Percentiles rank a stretch among this genome's conserved stretches.
Conservation (phyloP, 371 early-diverging fungal species). For the Mortierella sp. region DNA sequence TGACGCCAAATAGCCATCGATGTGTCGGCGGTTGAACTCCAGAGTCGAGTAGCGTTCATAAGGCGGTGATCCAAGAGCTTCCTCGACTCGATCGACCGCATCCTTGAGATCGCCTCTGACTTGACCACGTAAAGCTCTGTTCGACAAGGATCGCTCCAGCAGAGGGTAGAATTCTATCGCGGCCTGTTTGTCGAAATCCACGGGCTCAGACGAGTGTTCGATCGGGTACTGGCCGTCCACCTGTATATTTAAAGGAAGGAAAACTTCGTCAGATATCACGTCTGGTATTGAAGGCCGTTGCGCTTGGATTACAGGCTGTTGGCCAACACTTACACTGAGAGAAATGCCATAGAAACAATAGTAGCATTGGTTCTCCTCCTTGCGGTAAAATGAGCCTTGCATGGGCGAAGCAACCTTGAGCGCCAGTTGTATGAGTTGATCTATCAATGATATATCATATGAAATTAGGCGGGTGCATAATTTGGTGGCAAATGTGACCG, state of each 20-base stretch:
- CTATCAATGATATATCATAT: slow-evolving; percentile 11
- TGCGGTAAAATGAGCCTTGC: slow-evolving; percentile 54
- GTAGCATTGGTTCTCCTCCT: slow-evolving; percentile 75
- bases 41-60: slow-evolving; percentile 57
- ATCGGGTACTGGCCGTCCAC: slow-evolving; percentile 67
- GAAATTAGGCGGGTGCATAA: background rate
- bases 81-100: slow-evolving; percentile 69
- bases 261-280: background rate
- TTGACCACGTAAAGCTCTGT: slow-evolving; percentile 60
- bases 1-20: slow-evolving; percentile 57
- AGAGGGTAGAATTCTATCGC: slow-evolving; percentile 68
- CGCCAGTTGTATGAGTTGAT: slow-evolving; percentile 46
- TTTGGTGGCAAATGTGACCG: background rate
- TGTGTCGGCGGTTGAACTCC: slow-evolving; percentile 58
- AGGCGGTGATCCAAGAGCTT: slow-evolving; percentile 69
- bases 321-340: slow-evolving; percentile 62
- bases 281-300: background rate
- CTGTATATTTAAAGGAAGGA: slow-evolving; percentile 33
- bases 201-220: slow-evolving; percentile 68
- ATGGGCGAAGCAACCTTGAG: slow-evolving; percentile 50
- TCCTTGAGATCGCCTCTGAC: slow-evolving; percentile 69
- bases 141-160: slow-evolving; percentile 61
- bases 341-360: slow-evolving; percentile 77
- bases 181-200: slow-evolving; percentile 66
- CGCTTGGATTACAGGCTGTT: no score